Evolutionary conservation across 495 filamentous ascomycete species (phyloP).

Genomic region (Trichocladium uniseriatum): DNA sequence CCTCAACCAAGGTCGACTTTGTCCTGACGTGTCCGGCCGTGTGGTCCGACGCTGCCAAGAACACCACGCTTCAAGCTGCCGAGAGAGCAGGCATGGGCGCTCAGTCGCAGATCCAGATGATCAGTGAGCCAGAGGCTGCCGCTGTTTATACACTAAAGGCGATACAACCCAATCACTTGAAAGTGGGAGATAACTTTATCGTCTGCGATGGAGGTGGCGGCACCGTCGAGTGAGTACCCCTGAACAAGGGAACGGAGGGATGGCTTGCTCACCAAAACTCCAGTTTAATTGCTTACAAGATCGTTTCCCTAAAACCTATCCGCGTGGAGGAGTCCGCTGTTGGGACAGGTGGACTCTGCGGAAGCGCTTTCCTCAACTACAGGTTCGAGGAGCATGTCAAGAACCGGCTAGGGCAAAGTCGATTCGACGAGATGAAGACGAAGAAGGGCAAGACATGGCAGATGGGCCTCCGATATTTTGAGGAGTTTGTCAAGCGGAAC

Average conservation of each 20-base stretch:
- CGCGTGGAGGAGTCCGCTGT: constrained; percentile 56
- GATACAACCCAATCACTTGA: constrained; percentile 54
- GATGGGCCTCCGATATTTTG: constrained; percentile 61
- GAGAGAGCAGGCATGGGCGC: constrained; percentile 59
- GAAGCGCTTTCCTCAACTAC: constrained; percentile 61
- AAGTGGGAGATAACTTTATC: constrained; percentile 60
- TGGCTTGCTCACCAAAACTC: constrained; percentile 5
- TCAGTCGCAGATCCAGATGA: constrained; percentile 51
- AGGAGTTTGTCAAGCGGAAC: constrained; percentile 61
- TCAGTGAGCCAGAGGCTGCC: constrained; percentile 68
- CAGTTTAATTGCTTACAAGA: constrained; percentile 59
- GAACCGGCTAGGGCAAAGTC: constrained; percentile 44
- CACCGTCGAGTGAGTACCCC: constrained; percentile 48
- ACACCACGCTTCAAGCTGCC: constrained; percentile 53
- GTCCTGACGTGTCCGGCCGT: constrained; percentile 72
- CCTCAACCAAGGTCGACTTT: constrained; percentile 52
- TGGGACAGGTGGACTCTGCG: constrained; percentile 57
- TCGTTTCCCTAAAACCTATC: constrained; percentile 49
- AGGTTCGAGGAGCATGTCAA: constrained; percentile 59
- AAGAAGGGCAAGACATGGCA: constrained; percentile 58
- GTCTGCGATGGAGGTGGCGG: constrained; percentile 73
- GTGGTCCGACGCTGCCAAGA: constrained; percentile 70
- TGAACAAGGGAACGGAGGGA: constrained; percentile 2
- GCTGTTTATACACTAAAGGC: constrained; percentile 63
- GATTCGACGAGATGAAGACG: constrained; percentile 52